Evolutionary conservation across 768 basidiomycete species (phyloP), one percentile per base, ranked within the genome.

Genomic region (Leccinum aurantiacum): DNA sequence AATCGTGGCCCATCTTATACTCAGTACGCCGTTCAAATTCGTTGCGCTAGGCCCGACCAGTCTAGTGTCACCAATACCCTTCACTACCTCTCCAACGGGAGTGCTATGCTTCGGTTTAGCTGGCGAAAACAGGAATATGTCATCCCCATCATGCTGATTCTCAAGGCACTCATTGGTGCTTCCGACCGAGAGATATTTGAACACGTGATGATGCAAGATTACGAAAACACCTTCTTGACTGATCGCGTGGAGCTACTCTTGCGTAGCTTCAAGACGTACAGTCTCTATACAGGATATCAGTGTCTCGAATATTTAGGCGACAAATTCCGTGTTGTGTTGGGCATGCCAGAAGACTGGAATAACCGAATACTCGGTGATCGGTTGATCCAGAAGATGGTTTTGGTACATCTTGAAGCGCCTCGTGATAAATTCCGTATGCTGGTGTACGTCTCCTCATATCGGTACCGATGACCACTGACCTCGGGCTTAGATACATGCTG

Each of bases 111-210:
- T 17, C 88, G 97, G 19, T 98, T 99, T 77, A 91, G 86, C 71
- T 97, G 93, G 93, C 80, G 96, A 56, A 99, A 98, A 75, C 91
- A 96, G 71, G 97, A 99, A 83, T 99, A 95, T 72, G 91, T 96
- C 57, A 92, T 99, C 46, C 97, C 97, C 6, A 91, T 98, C 74
- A 95, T 98, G 88, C 84, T 99, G 48, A 82, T 98, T 67, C 83
- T 99, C 65, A 98, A 98, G 71, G 95, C 95, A 27, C 84, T 98
- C 33, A 86, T 94, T 4, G 83, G 88, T 58, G 91, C 95, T 13
- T 92, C 91, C 11, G 97, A 99, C 78, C 90, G 88, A 73, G 97
- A 98, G 73, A 92, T 99, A 51, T 98, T 98, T 70, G 92, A 97
- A 73, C 91, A 93, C 22, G 82, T 99, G 69, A 88, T 96, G 70